Base-by-base conservation (phyloP, 164 flowering plant species). In the Vitis rupestris region DNA sequence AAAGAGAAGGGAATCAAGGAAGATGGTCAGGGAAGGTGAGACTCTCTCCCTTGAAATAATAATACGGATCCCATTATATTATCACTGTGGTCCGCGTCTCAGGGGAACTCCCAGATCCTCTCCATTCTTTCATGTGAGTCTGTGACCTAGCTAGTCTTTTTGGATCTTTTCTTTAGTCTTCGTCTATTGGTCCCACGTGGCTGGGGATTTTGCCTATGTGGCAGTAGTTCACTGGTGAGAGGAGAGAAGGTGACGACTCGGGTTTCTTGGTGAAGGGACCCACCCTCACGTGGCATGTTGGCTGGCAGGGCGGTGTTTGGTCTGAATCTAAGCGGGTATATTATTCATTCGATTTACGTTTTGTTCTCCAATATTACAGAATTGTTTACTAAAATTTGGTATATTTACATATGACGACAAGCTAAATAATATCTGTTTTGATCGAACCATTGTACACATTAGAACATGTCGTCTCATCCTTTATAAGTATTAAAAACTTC, bases 251-350 rank as follows among this genome's bases (percentile, higher is more conserved):
- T 3, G 44, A 37, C 44, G 44, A 37, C 6, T 37, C 44, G 44
- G 4, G 44, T 37, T 37, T 37, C 44, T 37, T 37, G 44, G 44
- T 2, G 10, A 27, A 10, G 37, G 10, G 47, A 11, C n/a, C 44
- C 61, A 27, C 44, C 30, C 3, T 27, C 61, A 59, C 37, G 61
- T 59, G 61, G 23, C 27, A 13, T 57, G 59, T 57, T 57, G 59
- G 29, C 11, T 19, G 29, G 59, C 29, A 19, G 44, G 44, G 44
- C 44, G 44, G 44, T 37, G 44, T 37, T 19, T 19, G 59, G 29
- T 60, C 17, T 19, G 61, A 69, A 50, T 61, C 3, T 16, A 23
- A 27, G 57, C 49, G 68, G 68, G 63, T 16, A 54, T 37, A 3
- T 37, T 37, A 37, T 37, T 37, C 4, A 37, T 37, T 37, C 44